phyloP scores from a whole-genome alignment of 2,329 filamentous ascomycete genomes.

The Dothideomycetes sp. region DNA sequence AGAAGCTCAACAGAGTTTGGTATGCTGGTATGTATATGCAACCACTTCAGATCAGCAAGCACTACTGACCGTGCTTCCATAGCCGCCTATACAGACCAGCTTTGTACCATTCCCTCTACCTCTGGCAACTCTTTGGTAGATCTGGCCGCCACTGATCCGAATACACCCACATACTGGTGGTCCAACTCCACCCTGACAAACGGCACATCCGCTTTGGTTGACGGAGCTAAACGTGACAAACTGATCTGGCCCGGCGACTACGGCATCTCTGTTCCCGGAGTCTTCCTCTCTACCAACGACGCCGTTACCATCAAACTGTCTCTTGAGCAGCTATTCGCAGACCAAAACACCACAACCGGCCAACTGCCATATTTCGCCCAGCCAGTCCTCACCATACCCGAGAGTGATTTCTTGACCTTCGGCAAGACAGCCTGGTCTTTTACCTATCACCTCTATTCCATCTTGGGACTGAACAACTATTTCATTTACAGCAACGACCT shows the following conservation, averaged over 20 bases:
- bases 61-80: too few relatives aligned
- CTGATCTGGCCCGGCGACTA: slow-evolving; percentile 54
- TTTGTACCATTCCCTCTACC: slow-evolving; percentile 9
- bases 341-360: slow-evolving; percentile 17
- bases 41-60: background rate
- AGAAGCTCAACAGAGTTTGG: slow-evolving; percentile 32
- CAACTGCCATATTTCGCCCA: slow-evolving; percentile 24
- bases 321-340: slow-evolving; percentile 17
- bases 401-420: slow-evolving; percentile 26
- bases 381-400: slow-evolving; percentile 28
- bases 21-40: slow-evolving; percentile 26
- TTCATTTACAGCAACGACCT: slow-evolving; percentile 28
- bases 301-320: slow-evolving; percentile 11
- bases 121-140: slow-evolving; percentile 25
- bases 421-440: slow-evolving; percentile 34
- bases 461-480: slow-evolving; percentile 35
- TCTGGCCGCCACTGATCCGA: slow-evolving; percentile 11
- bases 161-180: slow-evolving; percentile 25
- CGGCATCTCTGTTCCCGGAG: slow-evolving; percentile 43
- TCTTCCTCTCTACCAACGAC: slow-evolving; percentile 43
- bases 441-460: slow-evolving; percentile 45
- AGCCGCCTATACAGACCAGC: slow-evolving; percentile 6
- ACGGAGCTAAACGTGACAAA: slow-evolving; percentile 49
- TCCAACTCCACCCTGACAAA: slow-evolving; percentile 29
- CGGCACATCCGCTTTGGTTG: slow-evolving; percentile 27